phyloP scores from a whole-genome alignment of 1,284 basidiomycete species.

The Polyporus tsugae region DNA sequence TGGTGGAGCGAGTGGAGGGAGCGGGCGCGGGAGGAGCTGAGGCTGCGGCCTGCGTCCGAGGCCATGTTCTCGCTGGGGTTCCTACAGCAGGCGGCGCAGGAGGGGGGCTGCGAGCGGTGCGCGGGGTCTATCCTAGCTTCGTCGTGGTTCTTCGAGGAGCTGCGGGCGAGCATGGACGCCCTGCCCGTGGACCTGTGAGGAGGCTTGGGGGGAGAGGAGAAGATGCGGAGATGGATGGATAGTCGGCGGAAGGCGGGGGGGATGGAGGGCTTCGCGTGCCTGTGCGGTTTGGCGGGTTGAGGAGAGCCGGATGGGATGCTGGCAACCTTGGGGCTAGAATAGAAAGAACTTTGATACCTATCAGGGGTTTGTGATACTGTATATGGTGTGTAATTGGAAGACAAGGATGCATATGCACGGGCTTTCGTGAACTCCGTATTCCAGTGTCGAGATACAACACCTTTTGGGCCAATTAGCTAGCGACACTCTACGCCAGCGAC shows the following conservation, averaged over 20 bases:
- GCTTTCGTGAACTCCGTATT: not conserved
- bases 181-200: constrained; percentile 63
- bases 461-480: not conserved
- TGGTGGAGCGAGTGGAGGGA: constrained; percentile 74
- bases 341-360: constrained; percentile 3
- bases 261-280: not conserved
- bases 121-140: constrained; percentile 68
- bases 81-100: constrained; percentile 57
- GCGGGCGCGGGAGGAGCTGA: constrained; percentile 63
- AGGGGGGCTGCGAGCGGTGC: constrained; percentile 64
- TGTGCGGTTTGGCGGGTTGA: not conserved
- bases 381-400: not conserved
- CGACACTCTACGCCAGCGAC: not conserved
- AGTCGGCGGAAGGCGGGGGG: not conserved
- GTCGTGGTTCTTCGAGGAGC: constrained; percentile 57
- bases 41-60: constrained; percentile 61
- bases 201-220: not conserved
- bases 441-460: not conserved
- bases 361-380: not conserved
- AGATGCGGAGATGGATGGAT: not conserved
- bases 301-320: not conserved
- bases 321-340: not conserved
- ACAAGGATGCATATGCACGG: not conserved
- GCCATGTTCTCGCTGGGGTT: constrained; percentile 69
- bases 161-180: constrained; percentile 67